phyloP scores from a whole-genome alignment of 805 yeast genomes.

The Yarrowia divulgata region DNA sequence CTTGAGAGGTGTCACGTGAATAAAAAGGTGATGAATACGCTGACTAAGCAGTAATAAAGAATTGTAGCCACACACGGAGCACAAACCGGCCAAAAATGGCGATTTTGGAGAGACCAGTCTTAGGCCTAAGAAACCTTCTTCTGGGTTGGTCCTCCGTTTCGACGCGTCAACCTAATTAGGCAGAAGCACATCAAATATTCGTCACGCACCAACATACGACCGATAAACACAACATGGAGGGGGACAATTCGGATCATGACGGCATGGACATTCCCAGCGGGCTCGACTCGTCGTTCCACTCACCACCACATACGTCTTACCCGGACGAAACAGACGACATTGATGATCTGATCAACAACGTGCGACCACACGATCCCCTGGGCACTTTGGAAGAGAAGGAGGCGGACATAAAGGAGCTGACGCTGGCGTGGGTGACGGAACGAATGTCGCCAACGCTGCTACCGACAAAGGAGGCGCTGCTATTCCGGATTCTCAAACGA shows the following conservation, averaged over 20 bases:
- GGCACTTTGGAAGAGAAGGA: constrained; percentile 31
- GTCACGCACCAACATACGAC: constrained; percentile 8
- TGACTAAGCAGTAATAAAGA: too few relatives aligned
- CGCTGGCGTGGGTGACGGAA: constrained; percentile 80
- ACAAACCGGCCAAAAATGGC: too few relatives aligned
- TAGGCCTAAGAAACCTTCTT: too few relatives aligned
- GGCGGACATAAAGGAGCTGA: constrained; percentile 56
- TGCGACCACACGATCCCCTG: constrained; percentile 32
- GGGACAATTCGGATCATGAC: neutral
- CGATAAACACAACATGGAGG: neutral
- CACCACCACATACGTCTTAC: neutral
- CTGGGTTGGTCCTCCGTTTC: too few relatives aligned
- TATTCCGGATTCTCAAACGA: constrained; percentile 64
- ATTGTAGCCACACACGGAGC: too few relatives aligned
- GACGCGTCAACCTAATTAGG: constrained; percentile 29
- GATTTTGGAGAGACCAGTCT: too few relatives aligned
- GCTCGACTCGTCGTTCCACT: constrained; percentile 18
- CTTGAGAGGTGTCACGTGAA: too few relatives aligned
- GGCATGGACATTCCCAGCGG: constrained; percentile 15
- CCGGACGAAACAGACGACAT: constrained; percentile 38
- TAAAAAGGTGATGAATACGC: too few relatives aligned
- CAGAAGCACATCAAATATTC: neutral
- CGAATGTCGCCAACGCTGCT: constrained; percentile 87
- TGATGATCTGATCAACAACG: constrained; percentile 44
- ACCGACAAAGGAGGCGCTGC: constrained; percentile 68